Conservation (phyloP, 495 filamentous ascomycete species). For the Extremus antarcticus region DNA sequence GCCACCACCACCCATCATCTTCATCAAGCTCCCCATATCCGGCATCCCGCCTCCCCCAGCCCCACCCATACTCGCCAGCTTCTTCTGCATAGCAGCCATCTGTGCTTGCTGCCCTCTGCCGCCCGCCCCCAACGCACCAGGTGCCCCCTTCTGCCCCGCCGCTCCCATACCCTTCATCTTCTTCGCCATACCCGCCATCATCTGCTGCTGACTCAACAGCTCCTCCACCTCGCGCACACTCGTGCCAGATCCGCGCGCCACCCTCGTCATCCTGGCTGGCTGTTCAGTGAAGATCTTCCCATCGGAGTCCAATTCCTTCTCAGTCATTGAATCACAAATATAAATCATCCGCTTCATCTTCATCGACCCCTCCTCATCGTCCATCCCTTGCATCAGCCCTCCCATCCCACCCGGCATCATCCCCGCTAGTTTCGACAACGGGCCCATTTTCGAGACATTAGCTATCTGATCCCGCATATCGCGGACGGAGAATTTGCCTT, state of each 20-base stretch:
- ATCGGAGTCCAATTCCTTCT: slow-evolving; percentile 86
- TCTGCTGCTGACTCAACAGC: slow-evolving; percentile 88
- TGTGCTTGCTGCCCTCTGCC: slow-evolving; percentile 74
- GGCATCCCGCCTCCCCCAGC: slow-evolving; percentile 21
- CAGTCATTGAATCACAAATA: slow-evolving; percentile 96
- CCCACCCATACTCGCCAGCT: slow-evolving; percentile 80
- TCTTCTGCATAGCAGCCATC: slow-evolving; percentile 94
- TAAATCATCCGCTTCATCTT: slow-evolving; percentile 98
- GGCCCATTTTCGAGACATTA: slow-evolving; percentile 99
- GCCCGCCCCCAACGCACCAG: no score
- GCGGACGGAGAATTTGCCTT: slow-evolving; percentile 90
- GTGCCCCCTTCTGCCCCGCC: slow-evolving; percentile 87
- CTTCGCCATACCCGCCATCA: slow-evolving; percentile 99
- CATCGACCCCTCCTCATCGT: slow-evolving; percentile 85
- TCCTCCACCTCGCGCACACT: slow-evolving; percentile 93
- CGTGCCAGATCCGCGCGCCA: slow-evolving; percentile 82
- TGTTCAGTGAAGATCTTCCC: slow-evolving; percentile 89
- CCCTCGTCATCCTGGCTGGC: slow-evolving; percentile 85
- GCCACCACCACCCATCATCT: slow-evolving; percentile 24
- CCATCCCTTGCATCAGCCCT: slow-evolving; percentile 85
- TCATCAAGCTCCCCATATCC: slow-evolving; percentile 26
- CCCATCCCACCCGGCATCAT: slow-evolving; percentile 96
- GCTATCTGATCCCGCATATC: slow-evolving; percentile 90
- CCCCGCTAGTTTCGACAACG: slow-evolving; percentile 90
- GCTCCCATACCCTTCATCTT: slow-evolving; percentile 94